Percentiles rank a stretch among this genome's conserved stretches.
These are phyloP conservation scores for Chalciporus sphaerocephalus DNA, from an alignment of 768 basidiomycete species.

Conservation along the genomic window DNA sequence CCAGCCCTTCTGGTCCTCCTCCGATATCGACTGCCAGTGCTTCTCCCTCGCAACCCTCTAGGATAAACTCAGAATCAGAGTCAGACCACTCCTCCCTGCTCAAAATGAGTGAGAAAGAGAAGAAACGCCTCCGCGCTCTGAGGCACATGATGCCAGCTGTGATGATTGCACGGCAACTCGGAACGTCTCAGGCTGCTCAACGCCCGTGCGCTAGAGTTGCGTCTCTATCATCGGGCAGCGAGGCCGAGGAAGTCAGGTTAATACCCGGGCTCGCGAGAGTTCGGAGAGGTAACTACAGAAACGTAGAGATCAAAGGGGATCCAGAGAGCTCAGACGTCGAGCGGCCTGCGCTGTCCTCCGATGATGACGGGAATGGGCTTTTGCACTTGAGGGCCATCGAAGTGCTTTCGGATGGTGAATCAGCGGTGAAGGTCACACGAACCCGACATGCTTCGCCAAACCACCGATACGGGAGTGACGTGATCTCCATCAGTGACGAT, in stretches of 20 bases:
- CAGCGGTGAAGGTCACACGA: constrained; percentile 23
- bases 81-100: constrained; percentile 14
- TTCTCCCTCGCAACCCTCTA: constrained; percentile 15
- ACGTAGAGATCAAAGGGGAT: constrained; percentile 53
- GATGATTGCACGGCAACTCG: constrained; percentile 41
- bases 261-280: constrained; percentile 51
- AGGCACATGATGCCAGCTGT: constrained; percentile 51
- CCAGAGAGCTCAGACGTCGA: constrained; percentile 53
- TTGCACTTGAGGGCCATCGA: constrained; percentile 1
- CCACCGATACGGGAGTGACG: constrained; percentile 4
- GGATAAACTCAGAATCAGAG: constrained; percentile 9
- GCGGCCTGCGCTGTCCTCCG: neutral
- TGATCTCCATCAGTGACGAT: constrained; percentile 24
- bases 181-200: constrained; percentile 7
- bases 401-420: constrained; percentile 11
- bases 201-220: constrained; percentile 9
- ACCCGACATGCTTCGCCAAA: constrained; percentile 7
- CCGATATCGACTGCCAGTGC: constrained; percentile 18
- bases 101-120: constrained; percentile 28
- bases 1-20: constrained; percentile 15
- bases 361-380: neutral
- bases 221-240: constrained; percentile 22
- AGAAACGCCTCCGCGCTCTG: constrained; percentile 37
- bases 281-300: constrained; percentile 33
- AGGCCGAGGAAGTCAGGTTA: constrained; percentile 38